Conservation (phyloP, 148 eudicot genomes). For the Polygonum aviculare region DNA sequence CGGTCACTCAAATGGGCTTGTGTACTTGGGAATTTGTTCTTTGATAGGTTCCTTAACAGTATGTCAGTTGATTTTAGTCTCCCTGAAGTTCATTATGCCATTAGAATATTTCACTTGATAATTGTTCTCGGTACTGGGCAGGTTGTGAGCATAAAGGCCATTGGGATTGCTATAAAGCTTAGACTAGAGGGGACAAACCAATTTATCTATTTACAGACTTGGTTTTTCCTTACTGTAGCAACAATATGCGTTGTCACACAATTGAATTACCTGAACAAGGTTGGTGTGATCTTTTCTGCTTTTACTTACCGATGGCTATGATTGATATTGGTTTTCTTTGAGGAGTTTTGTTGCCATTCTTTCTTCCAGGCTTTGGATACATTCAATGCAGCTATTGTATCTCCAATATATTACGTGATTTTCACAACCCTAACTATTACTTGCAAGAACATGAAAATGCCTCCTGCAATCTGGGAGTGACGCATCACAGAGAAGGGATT, state of each 20-base stretch:
- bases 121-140: slow-evolving; percentile 19
- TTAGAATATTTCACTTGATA: not conserved
- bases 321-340: not conserved
- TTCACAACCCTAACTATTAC: slow-evolving; percentile 82
- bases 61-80: slow-evolving; percentile 10
- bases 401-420: slow-evolving; percentile 93
- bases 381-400: slow-evolving; percentile 73
- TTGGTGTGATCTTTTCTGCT: slow-evolving; percentile 3
- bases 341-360: not conserved
- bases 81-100: not conserved
- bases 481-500: slow-evolving; percentile 18
- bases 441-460: not conserved
- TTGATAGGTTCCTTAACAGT: slow-evolving; percentile 84
- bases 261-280: slow-evolving; percentile 93
- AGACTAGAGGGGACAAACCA: slow-evolving; percentile 80
- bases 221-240: slow-evolving; percentile 76
- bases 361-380: slow-evolving; percentile 64
- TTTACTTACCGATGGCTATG: not conserved
- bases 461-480: slow-evolving; percentile 13
- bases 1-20: slow-evolving; percentile 76
- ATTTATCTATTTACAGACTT: slow-evolving; percentile 60
- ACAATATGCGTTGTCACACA: slow-evolving; percentile 62
- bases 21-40: slow-evolving; percentile 90
- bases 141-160: slow-evolving; percentile 97
- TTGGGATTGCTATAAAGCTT: slow-evolving; percentile 86